phyloP scores from a whole-genome alignment of 1,284 basidiomycete species.

The Sporisorium sorghi region DNA sequence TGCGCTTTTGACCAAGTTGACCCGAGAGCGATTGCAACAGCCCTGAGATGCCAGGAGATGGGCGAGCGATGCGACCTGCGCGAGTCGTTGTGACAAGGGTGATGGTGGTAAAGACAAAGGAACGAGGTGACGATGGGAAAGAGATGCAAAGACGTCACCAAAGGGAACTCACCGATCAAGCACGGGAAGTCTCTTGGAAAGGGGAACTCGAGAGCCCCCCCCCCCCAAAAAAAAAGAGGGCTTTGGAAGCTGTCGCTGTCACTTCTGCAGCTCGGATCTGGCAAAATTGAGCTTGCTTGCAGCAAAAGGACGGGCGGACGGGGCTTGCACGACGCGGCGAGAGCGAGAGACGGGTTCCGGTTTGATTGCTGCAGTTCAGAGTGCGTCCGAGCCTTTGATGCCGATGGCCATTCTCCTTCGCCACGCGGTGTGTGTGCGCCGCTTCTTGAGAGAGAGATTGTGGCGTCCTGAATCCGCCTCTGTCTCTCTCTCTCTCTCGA shows the following conservation, averaged over 20 bases:
- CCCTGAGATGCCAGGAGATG: neutral
- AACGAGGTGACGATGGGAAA: slow-evolving; percentile 14
- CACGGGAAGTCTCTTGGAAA: neutral
- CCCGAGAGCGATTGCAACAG: too few relatives aligned
- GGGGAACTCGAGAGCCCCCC: neutral
- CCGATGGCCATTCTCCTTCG: neutral
- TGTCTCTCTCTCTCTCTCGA: neutral
- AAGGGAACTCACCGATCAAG: neutral
- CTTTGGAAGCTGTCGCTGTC: slow-evolving; percentile 13
- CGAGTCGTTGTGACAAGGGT: neutral
- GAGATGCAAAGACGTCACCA: neutral
- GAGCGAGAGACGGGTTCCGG: neutral
- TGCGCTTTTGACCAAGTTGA: too few relatives aligned
- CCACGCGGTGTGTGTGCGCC: neutral
- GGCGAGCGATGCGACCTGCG: slow-evolving; percentile 21
- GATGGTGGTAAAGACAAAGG: slow-evolving; percentile 14
- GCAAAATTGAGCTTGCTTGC: neutral
- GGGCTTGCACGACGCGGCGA: slow-evolving; percentile 1
- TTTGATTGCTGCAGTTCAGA: too few relatives aligned
- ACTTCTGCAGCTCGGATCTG: slow-evolving; percentile 33
- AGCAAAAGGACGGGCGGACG: neutral
- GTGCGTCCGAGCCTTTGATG: slow-evolving; percentile 6
- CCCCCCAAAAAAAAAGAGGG: too few relatives aligned
- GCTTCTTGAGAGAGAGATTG: neutral
- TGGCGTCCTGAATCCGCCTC: neutral